Conservation (phyloP, 345 rosid species). For the Eucalyptus lansdowneana region DNA sequence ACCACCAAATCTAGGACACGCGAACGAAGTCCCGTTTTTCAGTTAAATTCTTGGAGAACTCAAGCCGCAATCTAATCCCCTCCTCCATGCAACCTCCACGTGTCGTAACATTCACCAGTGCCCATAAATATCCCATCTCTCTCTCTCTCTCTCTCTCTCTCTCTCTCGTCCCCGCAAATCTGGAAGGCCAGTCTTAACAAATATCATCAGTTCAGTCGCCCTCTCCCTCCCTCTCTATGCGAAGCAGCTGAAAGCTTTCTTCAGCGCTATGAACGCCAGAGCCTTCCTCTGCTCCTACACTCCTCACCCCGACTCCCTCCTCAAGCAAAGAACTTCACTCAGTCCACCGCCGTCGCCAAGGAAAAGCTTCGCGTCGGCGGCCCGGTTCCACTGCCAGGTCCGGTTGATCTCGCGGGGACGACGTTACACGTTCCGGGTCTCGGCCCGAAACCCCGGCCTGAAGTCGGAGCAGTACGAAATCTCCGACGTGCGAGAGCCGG, state of each 20-base stretch:
- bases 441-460: constrained; percentile 21
- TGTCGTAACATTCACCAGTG: constrained; percentile 39
- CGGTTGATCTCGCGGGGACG: constrained; percentile 4
- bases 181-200: neutral
- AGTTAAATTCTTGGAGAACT: neutral
- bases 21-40: neutral
- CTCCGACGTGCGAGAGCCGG: constrained; percentile 7
- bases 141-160: neutral
- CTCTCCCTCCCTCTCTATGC: neutral
- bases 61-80: neutral
- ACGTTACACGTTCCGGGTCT: constrained; percentile 21
- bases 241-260: constrained; percentile 1
- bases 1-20: neutral
- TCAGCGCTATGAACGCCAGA: constrained; percentile 48
- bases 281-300: constrained; percentile 41
- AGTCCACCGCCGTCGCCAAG: constrained; percentile 8
- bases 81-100: constrained; percentile 13
- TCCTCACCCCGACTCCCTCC: constrained; percentile 43
- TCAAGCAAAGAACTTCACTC: constrained; percentile 8
- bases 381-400: constrained; percentile 4
- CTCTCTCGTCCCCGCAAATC: neutral
- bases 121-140: constrained; percentile 12
- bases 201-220: neutral
- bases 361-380: neutral
- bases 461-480: constrained; percentile 20